Evolutionary conservation across 2,329 filamentous ascomycete species (phyloP).

Genomic region (Penicillium sp.): DNA sequence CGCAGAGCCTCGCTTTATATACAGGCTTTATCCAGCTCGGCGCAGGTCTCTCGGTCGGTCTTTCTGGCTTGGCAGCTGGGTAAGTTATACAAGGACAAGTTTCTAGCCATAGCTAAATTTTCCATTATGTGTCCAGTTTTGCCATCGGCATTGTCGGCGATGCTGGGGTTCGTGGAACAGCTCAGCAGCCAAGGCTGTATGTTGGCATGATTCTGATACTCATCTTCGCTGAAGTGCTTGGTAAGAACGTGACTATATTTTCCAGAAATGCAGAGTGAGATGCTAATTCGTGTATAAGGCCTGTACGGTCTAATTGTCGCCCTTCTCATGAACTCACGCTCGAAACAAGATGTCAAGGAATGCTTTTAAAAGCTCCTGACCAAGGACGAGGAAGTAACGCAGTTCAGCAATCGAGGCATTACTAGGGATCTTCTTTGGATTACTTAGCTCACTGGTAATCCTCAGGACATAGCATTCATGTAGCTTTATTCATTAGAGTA

Average conservation of each 20-base stretch:
- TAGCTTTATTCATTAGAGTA: too few species aligned
- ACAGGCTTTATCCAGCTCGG: slow-evolving; percentile 84
- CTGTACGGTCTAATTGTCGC: slow-evolving; percentile 98
- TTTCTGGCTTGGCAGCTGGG: slow-evolving; percentile 77
- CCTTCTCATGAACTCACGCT: slow-evolving; percentile 99
- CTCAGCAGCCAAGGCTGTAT: slow-evolving; percentile 65
- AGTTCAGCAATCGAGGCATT: too few species aligned
- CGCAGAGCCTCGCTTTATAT: slow-evolving; percentile 71
- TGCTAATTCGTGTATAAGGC: slow-evolving; percentile 51
- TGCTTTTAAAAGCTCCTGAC: too few species aligned
- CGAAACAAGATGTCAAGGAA: slow-evolving; percentile 40
- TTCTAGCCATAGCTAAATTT: neutral
- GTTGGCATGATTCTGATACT: slow-evolving; percentile 99
- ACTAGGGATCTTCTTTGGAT: too few species aligned
- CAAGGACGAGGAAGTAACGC: too few species aligned
- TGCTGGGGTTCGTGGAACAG: slow-evolving; percentile 54
- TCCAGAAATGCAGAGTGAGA: too few species aligned
- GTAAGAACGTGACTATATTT: slow-evolving; percentile 51
- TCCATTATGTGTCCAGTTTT: slow-evolving; percentile 53
- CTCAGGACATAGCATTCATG: too few species aligned
- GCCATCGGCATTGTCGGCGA: slow-evolving; percentile 79
- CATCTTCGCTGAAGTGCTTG: slow-evolving; percentile 99
- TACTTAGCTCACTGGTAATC: too few species aligned
- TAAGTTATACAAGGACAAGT: slow-evolving; percentile 25
- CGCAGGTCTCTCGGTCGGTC: slow-evolving; percentile 77